Percentiles rank a stretch among this genome's conserved stretches.
Evolutionary conservation across 441 rosid species (phyloP).

Genomic region (Biscutella laevigata): DNA sequence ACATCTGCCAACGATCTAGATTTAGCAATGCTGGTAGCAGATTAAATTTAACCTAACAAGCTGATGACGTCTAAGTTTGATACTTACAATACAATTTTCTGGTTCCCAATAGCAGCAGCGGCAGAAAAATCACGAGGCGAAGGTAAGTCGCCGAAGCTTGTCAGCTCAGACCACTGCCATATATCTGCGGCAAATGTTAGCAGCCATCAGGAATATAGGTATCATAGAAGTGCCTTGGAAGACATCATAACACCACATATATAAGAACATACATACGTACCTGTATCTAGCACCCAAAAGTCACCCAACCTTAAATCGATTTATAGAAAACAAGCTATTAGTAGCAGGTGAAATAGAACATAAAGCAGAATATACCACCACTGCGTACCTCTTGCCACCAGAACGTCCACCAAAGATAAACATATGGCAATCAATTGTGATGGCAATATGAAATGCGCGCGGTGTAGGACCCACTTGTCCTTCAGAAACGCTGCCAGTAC

Average conservation of each 20-base stretch:
- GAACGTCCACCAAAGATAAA: conserved; percentile 91
- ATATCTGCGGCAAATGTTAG: conserved; percentile 48
- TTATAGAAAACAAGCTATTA: background rate
- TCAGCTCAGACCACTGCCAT: conserved; percentile 99
- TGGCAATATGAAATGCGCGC: conserved; percentile 91
- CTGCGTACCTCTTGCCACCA: conserved; percentile 58
- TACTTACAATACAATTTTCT: conserved; percentile 79
- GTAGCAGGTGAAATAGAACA: background rate
- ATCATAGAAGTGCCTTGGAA: conserved; percentile 1
- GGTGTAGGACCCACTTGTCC: conserved; percentile 87
- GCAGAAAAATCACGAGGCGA: conserved; percentile 92
- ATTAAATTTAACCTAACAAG: background rate
- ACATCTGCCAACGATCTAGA: conserved; percentile 47
- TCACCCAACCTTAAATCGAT: conserved; percentile 70
- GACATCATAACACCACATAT: no score
- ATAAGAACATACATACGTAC: conserved; percentile 30
- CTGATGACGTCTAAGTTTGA: conserved; percentile 7
- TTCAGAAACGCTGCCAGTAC: conserved; percentile 74
- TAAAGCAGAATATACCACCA: background rate
- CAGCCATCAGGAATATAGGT: conserved; percentile 3
- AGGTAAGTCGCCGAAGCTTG: conserved; percentile 90
- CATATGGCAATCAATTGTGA: conserved; percentile 89
- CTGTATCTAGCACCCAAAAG: conserved; percentile 98
- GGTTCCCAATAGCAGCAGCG: conserved; percentile 80
- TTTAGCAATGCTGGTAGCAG: conserved; percentile 12